Conservation (phyloP, 208 protist species). For the Acanthamoeba lenticulata region DNA sequence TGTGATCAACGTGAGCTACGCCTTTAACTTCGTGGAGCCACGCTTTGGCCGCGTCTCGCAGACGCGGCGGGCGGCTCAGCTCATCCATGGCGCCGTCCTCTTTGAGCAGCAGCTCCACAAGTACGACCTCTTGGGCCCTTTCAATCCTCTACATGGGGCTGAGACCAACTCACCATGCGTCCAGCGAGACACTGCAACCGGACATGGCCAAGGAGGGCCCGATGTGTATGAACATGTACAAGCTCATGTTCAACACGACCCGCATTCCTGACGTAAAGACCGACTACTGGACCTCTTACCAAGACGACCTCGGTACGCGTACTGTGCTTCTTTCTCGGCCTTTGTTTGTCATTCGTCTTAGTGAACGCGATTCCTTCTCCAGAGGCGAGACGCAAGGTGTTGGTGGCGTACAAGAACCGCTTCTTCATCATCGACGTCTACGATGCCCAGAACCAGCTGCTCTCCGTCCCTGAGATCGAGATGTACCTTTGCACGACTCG, state of each 20-base stretch:
- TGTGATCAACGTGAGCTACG: slow-evolving; percentile 56
- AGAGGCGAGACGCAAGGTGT: slow-evolving; percentile 11
- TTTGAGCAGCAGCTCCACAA: slow-evolving; percentile 40
- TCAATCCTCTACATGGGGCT: background rate
- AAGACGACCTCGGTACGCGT: no score
- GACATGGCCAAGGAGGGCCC: slow-evolving; percentile 32
- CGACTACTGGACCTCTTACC: background rate
- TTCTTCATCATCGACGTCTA: slow-evolving; percentile 50
- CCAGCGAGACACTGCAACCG: slow-evolving; percentile 18
- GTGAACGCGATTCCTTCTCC: no score
- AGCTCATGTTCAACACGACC: slow-evolving; percentile 57
- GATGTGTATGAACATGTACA: slow-evolving; percentile 55
- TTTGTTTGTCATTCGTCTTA: no score
- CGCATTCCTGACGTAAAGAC: slow-evolving; percentile 1
- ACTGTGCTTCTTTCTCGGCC: no score
- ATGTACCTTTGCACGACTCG: background rate
- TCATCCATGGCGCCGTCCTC: slow-evolving; percentile 34
- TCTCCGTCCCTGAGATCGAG: slow-evolving; percentile 19
- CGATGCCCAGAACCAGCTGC: background rate
- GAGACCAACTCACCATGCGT: background rate
- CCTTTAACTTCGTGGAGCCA: slow-evolving; percentile 25
- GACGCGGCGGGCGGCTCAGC: background rate
- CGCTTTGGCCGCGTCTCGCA: background rate
- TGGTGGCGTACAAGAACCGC: slow-evolving; percentile 43
- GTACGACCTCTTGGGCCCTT: background rate